phyloP scores from a whole-genome alignment of 129 eudicot genomes.

The Flaveria sonorensis region DNA sequence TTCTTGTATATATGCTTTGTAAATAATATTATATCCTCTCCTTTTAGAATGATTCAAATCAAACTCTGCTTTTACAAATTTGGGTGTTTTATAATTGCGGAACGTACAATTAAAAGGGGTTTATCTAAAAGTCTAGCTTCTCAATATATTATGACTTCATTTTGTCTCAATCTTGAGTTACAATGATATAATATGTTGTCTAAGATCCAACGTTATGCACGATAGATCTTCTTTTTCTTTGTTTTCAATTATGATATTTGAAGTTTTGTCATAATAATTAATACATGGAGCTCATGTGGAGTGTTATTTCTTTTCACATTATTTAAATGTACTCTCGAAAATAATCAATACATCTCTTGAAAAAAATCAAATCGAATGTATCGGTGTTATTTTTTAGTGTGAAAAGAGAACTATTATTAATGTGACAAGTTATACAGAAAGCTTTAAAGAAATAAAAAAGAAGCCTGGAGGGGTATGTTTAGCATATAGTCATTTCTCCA shows the following conservation, averaged over 20 bases:
- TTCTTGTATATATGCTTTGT: constrained; percentile 21
- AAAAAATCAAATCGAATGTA: no score
- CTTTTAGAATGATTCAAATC: constrained; percentile 51
- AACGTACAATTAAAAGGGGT: constrained; percentile 42
- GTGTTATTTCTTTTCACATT: neutral
- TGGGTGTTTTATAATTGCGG: constrained; percentile 72
- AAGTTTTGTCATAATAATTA: neutral
- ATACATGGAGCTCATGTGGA: neutral
- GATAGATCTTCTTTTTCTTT: neutral
- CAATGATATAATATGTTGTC: neutral
- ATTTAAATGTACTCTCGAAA: no score
- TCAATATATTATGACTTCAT: constrained; percentile 8
- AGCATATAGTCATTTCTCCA: no score
- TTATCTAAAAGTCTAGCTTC: constrained; percentile 56
- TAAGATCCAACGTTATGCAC: neutral
- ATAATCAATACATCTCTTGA: no score
- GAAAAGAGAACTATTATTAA: no score
- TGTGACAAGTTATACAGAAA: no score
- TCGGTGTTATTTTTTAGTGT: no score
- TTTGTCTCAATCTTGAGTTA: constrained; percentile 11
- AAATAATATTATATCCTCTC: constrained; percentile 28
- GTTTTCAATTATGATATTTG: neutral
- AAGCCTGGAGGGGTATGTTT: no score
- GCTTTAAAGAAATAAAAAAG: no score
- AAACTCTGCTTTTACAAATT: constrained; percentile 51